These are phyloP conservation scores for Colletotrichum destructivum DNA, from an alignment of 2,329 filamentous ascomycete genomes.

Conservation along the genomic window DNA sequence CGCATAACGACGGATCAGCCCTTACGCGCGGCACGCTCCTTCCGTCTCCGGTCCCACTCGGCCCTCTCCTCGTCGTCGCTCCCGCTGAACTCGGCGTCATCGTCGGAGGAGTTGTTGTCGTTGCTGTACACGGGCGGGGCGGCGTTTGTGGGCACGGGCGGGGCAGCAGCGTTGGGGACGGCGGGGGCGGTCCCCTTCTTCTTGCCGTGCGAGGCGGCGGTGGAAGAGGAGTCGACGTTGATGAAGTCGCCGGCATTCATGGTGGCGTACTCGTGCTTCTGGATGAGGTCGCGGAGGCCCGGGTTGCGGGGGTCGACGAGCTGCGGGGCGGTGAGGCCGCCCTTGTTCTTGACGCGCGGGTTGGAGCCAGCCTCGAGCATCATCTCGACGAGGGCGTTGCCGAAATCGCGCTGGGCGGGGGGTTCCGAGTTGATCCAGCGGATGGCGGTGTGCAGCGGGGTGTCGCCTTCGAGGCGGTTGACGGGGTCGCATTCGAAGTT, in stretches of 20 bases:
- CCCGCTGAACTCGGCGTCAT: constrained; percentile 74
- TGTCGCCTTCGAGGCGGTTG: constrained; percentile 80
- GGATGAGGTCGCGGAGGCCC: constrained; percentile 73
- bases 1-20: constrained; percentile 12
- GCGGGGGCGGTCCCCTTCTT: constrained; percentile 26
- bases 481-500: constrained; percentile 88
- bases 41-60: constrained; percentile 70
- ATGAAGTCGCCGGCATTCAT: constrained; percentile 74
- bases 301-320: constrained; percentile 81
- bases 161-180: constrained; percentile 34
- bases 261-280: constrained; percentile 78
- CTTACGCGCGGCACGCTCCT: constrained; percentile 54
- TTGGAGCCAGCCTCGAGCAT: constrained; percentile 83
- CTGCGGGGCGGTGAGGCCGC: constrained; percentile 79
- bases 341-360: constrained; percentile 76
- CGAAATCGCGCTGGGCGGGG: constrained; percentile 74
- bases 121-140: constrained; percentile 38
- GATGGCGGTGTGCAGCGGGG: constrained; percentile 84
- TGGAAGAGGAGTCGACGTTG: constrained; percentile 49
- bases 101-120: constrained; percentile 54
- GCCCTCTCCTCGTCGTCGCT: constrained; percentile 76
- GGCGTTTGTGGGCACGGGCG: constrained; percentile 43
- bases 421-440: constrained; percentile 81
- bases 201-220: constrained; percentile 17
- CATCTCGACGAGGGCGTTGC: constrained; percentile 79